Conservation (phyloP, 164 flowering plant genomes). For the Vitis vinifera region ASM3070453v1 NC_081820.1:23714501-23715000, state of each 20-base stretch:
- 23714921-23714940: constrained; percentile 66
- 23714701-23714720: constrained; percentile 87
- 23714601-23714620: neutral
- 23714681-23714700: constrained; percentile 83
- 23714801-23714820: constrained; percentile 52
- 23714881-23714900: constrained; percentile 54
- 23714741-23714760: constrained; percentile 59
- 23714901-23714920: constrained; percentile 55
- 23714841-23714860: constrained; percentile 78
- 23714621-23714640: neutral
- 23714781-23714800: constrained; percentile 58
- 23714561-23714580: neutral
- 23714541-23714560: neutral
- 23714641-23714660: constrained; percentile 12
- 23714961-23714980: constrained; percentile 67
- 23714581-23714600: neutral
- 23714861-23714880: constrained; percentile 55
- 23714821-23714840: constrained; percentile 69
- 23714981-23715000: constrained; percentile 67
- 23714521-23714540: constrained; percentile 39
- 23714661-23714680: constrained; percentile 87
- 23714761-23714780: constrained; percentile 85
- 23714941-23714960: constrained; percentile 66
- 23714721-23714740: constrained; percentile 77
- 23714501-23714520: constrained; percentile 74